Evolutionary conservation across 306 rosid genomes (phyloP).

Genomic region (Cucumis hystrix): DNA sequence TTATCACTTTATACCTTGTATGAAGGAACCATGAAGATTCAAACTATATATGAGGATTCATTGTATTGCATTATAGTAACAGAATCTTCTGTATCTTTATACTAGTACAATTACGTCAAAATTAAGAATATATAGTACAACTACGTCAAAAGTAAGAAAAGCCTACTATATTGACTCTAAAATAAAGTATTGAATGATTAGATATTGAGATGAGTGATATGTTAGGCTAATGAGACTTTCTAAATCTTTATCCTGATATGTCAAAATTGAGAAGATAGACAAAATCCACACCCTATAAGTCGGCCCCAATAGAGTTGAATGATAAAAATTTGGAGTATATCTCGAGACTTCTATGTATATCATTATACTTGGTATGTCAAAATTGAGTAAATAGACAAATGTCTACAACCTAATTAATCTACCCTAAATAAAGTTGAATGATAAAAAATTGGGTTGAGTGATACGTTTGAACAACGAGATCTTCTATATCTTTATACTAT

Average conservation of each 20-base stretch:
- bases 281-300: too few species aligned
- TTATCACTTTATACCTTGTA: not conserved
- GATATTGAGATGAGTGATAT: not conserved
- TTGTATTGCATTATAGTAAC: not conserved
- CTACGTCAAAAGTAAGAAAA: not conserved
- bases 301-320: not conserved
- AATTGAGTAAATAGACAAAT: not conserved
- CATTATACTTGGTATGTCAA: too few species aligned
- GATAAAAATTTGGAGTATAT: not conserved
- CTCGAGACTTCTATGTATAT: too few species aligned
- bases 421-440: not conserved
- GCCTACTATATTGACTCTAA: not conserved
- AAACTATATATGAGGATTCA: not conserved
- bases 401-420: too few species aligned
- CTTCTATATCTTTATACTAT: not conserved
- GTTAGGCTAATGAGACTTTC: not conserved
- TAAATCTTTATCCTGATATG: not conserved
- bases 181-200: not conserved
- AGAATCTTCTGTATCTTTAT: not conserved
- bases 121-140: not conserved
- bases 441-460: not conserved
- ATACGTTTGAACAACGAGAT: not conserved
- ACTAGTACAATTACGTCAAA: not conserved
- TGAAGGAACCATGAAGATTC: not conserved
- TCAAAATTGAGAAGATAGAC: not conserved